phyloP scores from a whole-genome alignment of 2,329 filamentous ascomycete genomes.

The Ceratocystis lukuohia region DNA sequence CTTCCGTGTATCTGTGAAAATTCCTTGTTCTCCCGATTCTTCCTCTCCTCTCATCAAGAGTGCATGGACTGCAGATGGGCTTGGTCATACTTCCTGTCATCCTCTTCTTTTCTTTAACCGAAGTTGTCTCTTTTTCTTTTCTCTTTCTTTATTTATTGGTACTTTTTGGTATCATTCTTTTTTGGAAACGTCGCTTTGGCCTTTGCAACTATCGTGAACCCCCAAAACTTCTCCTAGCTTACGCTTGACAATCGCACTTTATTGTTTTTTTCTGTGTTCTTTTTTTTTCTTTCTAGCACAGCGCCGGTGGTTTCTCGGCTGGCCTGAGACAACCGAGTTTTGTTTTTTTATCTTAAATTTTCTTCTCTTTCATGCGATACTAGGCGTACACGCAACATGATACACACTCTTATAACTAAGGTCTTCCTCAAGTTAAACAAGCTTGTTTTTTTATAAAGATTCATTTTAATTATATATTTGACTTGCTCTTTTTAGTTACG shows the following conservation, averaged over 20 bases:
- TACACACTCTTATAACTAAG: neutral
- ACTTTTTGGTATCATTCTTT: neutral
- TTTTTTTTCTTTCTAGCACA: neutral
- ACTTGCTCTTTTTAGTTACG: neutral
- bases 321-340: neutral
- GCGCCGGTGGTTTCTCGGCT: constrained; percentile 3
- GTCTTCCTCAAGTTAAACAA: neutral
- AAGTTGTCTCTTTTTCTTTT: neutral
- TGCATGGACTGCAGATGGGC: neutral
- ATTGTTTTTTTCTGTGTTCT: neutral
- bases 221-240: neutral
- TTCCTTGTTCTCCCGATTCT: neutral
- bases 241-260: neutral
- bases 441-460: too few relatives aligned
- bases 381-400: neutral
- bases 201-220: constrained; percentile 4
- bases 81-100: neutral
- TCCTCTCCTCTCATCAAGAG: neutral
- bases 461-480: neutral
- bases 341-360: neutral
- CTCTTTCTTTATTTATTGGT: neutral
- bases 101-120: neutral
- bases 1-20: neutral
- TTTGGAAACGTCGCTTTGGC: neutral
- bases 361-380: constrained; percentile 2